Evolutionary conservation across 768 basidiomycete genomes (phyloP), one percentile per base, ranked within the genome.

Genomic region (Calocybe gangraenosa): DNA sequence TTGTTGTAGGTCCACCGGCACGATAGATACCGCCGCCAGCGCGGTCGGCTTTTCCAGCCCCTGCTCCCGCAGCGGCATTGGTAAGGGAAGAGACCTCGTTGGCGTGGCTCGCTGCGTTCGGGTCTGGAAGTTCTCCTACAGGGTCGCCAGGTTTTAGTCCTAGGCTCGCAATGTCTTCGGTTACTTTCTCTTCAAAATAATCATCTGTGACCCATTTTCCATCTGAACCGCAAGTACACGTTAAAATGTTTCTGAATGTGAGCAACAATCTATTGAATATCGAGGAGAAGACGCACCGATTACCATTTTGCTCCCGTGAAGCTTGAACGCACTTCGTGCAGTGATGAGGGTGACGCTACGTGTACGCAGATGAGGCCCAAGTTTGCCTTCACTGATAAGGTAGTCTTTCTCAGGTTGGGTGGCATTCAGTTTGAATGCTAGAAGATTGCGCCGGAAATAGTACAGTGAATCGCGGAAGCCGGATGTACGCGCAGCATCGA

Each of bases 381-480:
- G 80, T 59, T 92, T 87, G 2, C 92, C 92, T 39, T 80, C 80
- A 33, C 82, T 77, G 56, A 99, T 96, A 55, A 98, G 82, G 49
- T 84, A 81, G 53, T 97, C 92, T 62, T 97, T 96, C 66, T 98
- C 96, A 14, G 79, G 75, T 47, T 92, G 87, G 0, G 85, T 88
- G 23, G 92, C 91, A 51, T 85, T 86, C 48, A 96, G 76, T 65
- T 98, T 98, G 71, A 93, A 74, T 13, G 95, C 87, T 21, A 92
- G 81, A 0, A 82, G 81, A 52, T 95, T 96, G 5, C 92, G 79
- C 2, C 96, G 86, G 67, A 97, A 94, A 65, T 97, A 97, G 65
- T 97, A 96, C n/a, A 98, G 70, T 7, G 96, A 97, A 64, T 98
- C 96, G 38, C 92, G 81, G 67, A 92, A 97, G 3, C 96, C 96